Percentiles rank a stretch among this genome's conserved stretches.
Evolutionary conservation across 208 protist genomes (phyloP).

Genomic region (Lotmaria passim): DNA sequence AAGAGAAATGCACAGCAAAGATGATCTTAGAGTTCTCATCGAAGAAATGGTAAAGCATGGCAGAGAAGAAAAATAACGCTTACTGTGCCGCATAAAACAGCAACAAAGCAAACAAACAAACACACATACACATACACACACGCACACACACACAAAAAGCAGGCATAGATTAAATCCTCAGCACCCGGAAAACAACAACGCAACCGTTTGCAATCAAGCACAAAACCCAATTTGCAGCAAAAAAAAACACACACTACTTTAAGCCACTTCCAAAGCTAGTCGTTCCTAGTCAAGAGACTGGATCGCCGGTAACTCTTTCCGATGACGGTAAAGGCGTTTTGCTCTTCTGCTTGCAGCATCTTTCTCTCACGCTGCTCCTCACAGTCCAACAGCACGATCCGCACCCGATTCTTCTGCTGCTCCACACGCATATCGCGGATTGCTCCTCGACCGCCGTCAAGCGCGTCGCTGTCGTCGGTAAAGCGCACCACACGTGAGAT

Average conservation of each 20-base stretch:
- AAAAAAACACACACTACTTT: constrained; percentile 2
- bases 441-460: constrained; percentile 18
- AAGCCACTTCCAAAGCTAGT: no score
- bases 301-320: constrained; percentile 9
- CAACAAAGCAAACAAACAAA: neutral
- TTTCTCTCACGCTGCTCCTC: constrained; percentile 30
- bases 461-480: constrained; percentile 26
- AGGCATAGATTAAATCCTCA: no score
- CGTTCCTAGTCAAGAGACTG: neutral
- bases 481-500: constrained; percentile 8
- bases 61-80: neutral
- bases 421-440: constrained; percentile 10
- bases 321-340: constrained; percentile 9
- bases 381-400: constrained; percentile 19
- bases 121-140: neutral
- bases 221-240: neutral
- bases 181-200: no score
- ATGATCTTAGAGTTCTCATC: no score
- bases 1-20: no score
- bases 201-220: no score
- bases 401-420: constrained; percentile 22
- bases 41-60: no score
- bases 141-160: no score
- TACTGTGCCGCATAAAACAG: neutral
- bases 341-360: constrained; percentile 12